Evolutionary conservation across 257 asterid genomes (phyloP).

Genomic region (Eustoma russellianum): DNA sequence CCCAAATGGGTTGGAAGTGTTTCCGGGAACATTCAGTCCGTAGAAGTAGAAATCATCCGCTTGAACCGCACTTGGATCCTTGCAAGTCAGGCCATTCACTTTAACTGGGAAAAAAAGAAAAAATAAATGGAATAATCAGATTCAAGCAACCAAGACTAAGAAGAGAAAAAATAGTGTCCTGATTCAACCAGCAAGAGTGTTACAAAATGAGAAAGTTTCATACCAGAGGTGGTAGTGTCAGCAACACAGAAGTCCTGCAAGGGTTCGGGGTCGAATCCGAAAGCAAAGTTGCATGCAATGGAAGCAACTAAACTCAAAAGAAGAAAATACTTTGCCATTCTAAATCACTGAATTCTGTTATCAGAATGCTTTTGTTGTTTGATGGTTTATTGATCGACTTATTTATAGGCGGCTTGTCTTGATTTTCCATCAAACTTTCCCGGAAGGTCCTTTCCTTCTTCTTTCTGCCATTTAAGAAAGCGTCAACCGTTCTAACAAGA

Average conservation of each 20-base stretch:
- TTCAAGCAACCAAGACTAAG: too few species aligned
- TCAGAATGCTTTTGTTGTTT: too few species aligned
- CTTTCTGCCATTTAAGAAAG: too few species aligned
- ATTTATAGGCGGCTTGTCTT: too few species aligned
- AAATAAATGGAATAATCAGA: not conserved
- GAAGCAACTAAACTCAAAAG: not conserved
- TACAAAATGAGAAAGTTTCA: not conserved
- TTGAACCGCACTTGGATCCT: slow-evolving; percentile 4
- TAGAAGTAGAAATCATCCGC: slow-evolving; percentile 17
- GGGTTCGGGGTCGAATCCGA: slow-evolving; percentile 12
- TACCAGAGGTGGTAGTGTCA: slow-evolving; percentile 12
- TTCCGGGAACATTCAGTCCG: slow-evolving; percentile 20
- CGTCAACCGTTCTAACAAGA: too few species aligned
- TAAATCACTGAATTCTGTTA: too few species aligned
- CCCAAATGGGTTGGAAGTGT: slow-evolving; percentile 19
- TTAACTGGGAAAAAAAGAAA: too few species aligned
- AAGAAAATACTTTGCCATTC: not conserved
- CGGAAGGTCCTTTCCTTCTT: too few species aligned
- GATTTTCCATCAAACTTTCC: too few species aligned
- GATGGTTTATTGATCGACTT: too few species aligned
- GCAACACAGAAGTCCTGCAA: slow-evolving; percentile 20
- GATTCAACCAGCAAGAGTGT: too few species aligned
- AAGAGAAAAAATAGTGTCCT: too few species aligned
- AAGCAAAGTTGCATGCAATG: not conserved
- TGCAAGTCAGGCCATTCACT: slow-evolving; percentile 15